These are phyloP conservation scores for Phytomonas sp. DNA, from an alignment of 208 protist species.

Conservation along the genomic window DNA sequence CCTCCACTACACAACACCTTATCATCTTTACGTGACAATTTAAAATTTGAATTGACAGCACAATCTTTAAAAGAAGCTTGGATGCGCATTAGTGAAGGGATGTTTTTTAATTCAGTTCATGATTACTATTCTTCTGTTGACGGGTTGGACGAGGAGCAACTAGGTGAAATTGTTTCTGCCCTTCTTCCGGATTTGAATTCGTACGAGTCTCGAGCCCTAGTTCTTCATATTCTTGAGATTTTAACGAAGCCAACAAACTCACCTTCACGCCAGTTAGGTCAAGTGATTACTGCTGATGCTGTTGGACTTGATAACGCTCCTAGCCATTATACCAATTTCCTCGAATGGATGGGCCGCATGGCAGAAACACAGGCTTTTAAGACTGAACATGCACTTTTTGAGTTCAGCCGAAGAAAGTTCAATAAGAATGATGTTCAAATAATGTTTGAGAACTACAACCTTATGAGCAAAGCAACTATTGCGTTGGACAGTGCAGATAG, in stretches of 20 bases:
- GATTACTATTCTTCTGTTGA: constrained; percentile 84
- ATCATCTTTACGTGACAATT: constrained; percentile 76
- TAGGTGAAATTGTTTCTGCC: constrained; percentile 79
- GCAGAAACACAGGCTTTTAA: constrained; percentile 85
- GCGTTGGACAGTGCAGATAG: constrained; percentile 70
- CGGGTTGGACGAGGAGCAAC: constrained; percentile 75
- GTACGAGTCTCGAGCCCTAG: constrained; percentile 69
- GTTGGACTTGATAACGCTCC: constrained; percentile 82
- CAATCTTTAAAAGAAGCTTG: constrained; percentile 86
- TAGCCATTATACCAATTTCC: constrained; percentile 87
- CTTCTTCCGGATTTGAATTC: constrained; percentile 57
- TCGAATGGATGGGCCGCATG: constrained; percentile 87
- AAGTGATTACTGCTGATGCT: constrained; percentile 78
- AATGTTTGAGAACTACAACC: constrained; percentile 89
- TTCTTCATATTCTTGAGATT: constrained; percentile 71
- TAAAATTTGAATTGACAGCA: constrained; percentile 69
- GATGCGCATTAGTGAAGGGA: constrained; percentile 77
- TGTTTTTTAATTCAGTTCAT: constrained; percentile 71
- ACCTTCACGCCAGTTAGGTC: constrained; percentile 54
- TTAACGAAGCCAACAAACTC: constrained; percentile 67
- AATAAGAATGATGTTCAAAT: constrained; percentile 78
- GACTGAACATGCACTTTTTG: constrained; percentile 83
- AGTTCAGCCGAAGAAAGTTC: constrained; percentile 84
- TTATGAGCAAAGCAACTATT: constrained; percentile 78
- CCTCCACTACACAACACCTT: constrained; percentile 79